Base-by-base conservation (phyloP, 352 stramenopile species). In the Globisporangium yorkense region DNA sequence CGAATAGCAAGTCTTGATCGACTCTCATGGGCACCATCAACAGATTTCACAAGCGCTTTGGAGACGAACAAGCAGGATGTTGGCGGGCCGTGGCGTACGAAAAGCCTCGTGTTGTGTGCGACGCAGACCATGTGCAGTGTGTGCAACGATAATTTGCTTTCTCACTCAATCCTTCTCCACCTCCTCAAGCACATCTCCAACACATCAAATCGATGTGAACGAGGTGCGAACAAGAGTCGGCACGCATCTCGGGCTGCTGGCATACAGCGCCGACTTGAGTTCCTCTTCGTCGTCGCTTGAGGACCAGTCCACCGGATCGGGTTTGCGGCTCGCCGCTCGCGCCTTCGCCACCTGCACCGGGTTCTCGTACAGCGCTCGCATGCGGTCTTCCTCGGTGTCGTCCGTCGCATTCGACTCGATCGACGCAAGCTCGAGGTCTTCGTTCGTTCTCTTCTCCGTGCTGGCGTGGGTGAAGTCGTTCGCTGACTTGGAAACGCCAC, bases 381-480 rank as follows among this genome's bases (percentile, higher is more conserved):
- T 16, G 8, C 64, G 67, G 20, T 75, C 65, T 35, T 62, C 59
- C 46, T 72, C 68, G 10, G 61, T 66, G 52, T 71, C 61, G 27
- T 75, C 68, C 9, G 68, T 72, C 16, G 52, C 65, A 41, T 72
- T 72, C 20, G 68, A 72, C 44, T 61, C 62, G 13, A 40, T 47
- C 18, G 56, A 68, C 16, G 40, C 49, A 16, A 39, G 56, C 10
- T 71, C 61, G 45, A 56, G 48, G 10, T 51, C 51, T 10, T 51
- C 41, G 8, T 2, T 29, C 5, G 8, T 33, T 7, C 15, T 40
- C 20, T 29, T 48, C 43, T 48, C 20, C 43, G 21, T 5, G 20
- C 8, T 27, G n/a, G 8, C 6, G 43, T 10, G 21, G 40, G 10
- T 15, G 13, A 7, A 20, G 43, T 27, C n/a, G 15, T 5, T 48